Base-by-base conservation (phyloP, 139 green algal genomes). In the Micromonas pusilla region DNA sequence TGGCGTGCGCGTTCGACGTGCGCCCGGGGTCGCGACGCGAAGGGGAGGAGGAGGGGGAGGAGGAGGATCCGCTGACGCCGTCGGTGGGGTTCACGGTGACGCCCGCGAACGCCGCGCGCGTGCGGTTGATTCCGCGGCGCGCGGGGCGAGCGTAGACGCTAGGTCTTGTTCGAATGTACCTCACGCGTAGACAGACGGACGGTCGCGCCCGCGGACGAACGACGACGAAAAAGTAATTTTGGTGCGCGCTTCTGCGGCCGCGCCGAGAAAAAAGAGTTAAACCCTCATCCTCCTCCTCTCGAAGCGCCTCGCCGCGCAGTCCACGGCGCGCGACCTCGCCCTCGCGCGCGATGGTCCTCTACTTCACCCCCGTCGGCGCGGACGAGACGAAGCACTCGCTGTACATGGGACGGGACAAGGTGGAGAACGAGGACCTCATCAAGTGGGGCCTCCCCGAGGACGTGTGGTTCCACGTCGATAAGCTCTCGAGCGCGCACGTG, bases 371-470 rank as follows among this genome's bases (percentile, higher is more conserved):
- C 0, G 85, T 85, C 0, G 85, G 85, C 21, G 65, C 86, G 28
- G 88, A 83, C 20, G 21, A 60, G 87, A 74, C 83, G 3, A 87
- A 94, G 1, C 93, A 82, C 36, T 78, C 93, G 2, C 91, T 97
- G 0, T 98, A 97, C 86, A 97, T 83, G 86, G 90, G 90, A 20
- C 68, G 68, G 5, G 87, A 96, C 84, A 97, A 96, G 81, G 90
- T 91, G 72, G 95, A 99, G 79, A 99, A 99, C 67, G 95, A 99
- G 81, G 89, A 95, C 68, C 81, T 97, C 0, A 96, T 97, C 67
- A 86, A 84, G 2, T 93, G 92, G 38, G 89, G 88, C 20, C 76
- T 93, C 60, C 90, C 90, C n/a, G 79, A 87, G 21, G 91, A 95
- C 75, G 76, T 95, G 6, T 95, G 91, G 90, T 98, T 98, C 72